Evolutionary conservation across 257 asterid genomes (phyloP), one percentile per base, ranked within the genome.

Genomic region (Solanum bukasovii): DNA sequence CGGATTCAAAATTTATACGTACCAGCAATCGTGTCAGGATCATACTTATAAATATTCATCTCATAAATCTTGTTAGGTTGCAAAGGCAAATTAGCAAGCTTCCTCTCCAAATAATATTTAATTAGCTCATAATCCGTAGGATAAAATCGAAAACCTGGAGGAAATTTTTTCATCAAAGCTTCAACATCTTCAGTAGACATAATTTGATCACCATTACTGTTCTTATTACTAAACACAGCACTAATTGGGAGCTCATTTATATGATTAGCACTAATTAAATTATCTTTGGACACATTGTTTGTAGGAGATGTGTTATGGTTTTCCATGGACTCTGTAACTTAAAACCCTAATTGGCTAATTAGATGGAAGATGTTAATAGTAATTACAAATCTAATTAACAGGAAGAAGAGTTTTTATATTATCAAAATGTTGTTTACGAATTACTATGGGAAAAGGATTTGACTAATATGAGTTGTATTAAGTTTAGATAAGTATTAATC

Each of bases 61-160:
- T 88, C 89, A 25, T 84, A 37, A 1, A 91, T 91, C 18, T 73
- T 87, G n/a, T 71, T 37, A 33, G 56, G 88, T 0, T 90, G 86
- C 86, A 90, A 38, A 2, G 9, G 71, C 9, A 68, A 23, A 6
- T 83, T 83, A 6, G 20, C 33, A 9, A 91, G 75, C 84, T 75
- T 90, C 20, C 40, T 87, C 81, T 35, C 29, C 52, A 91, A 25
- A 40, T 90, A 91, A 40, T 67, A 2, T 1, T 49, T 14, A 29
- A 91, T 72, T 2, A 91, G 89, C 46, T 91, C 92, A 4, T 18
- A 20, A 42, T 91, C 92, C 0, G 84, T 33, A 5, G 93, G 93
- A 4, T 63, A n/a, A 78, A 91, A 91, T 13, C 90, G 82, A 52
- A 29, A 90, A 2, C 92, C 92, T 0, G 93, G 87, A 5, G 93